Evolutionary conservation across 176 grass and related monocot genomes (phyloP).

Genomic region (Themeda triandra): DNA sequence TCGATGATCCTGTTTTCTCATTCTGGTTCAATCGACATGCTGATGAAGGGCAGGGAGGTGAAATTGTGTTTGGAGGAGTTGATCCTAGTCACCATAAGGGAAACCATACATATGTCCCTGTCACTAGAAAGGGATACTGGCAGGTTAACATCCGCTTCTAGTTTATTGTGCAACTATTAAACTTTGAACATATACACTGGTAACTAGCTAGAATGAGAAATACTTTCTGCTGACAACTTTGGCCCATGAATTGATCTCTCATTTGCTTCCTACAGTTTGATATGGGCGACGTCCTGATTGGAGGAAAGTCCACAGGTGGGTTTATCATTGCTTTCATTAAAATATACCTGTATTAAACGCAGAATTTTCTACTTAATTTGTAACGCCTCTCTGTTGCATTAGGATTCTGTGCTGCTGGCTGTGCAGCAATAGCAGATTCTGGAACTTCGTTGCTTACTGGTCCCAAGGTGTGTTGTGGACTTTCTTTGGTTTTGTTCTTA

Average conservation of each 20-base stretch:
- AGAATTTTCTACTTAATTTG: slow-evolving; percentile 16
- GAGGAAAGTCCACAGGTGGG: slow-evolving; percentile 52
- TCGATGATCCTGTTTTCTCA: slow-evolving; percentile 68
- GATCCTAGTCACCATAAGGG: slow-evolving; percentile 74
- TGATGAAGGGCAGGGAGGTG: slow-evolving; percentile 63
- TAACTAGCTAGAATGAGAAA: background rate
- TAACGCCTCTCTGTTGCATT: slow-evolving; percentile 17
- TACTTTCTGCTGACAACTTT: slow-evolving; percentile 11
- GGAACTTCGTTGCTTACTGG: slow-evolving; percentile 84
- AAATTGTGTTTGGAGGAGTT: slow-evolving; percentile 87
- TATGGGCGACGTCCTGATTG: slow-evolving; percentile 80
- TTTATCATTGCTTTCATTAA: background rate
- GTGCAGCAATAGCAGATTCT: slow-evolving; percentile 82
- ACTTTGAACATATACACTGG: background rate
- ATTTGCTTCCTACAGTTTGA: slow-evolving; percentile 53
- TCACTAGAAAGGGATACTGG: slow-evolving; percentile 85
- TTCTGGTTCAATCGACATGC: slow-evolving; percentile 86
- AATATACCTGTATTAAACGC: background rate
- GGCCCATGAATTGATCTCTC: background rate
- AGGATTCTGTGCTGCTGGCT: slow-evolving; percentile 69
- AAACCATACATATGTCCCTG: slow-evolving; percentile 63
- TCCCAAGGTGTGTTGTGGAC: slow-evolving; percentile 57
- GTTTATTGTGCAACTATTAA: background rate
- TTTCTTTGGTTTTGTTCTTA: slow-evolving; percentile 9
- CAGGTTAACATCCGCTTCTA: slow-evolving; percentile 45